Percentiles rank a stretch among this genome's conserved stretches.
These are phyloP conservation scores for Ceratocystiopsis sp. DNA, from an alignment of 2,329 filamentous ascomycete genomes.

Conservation along the genomic window DNA sequence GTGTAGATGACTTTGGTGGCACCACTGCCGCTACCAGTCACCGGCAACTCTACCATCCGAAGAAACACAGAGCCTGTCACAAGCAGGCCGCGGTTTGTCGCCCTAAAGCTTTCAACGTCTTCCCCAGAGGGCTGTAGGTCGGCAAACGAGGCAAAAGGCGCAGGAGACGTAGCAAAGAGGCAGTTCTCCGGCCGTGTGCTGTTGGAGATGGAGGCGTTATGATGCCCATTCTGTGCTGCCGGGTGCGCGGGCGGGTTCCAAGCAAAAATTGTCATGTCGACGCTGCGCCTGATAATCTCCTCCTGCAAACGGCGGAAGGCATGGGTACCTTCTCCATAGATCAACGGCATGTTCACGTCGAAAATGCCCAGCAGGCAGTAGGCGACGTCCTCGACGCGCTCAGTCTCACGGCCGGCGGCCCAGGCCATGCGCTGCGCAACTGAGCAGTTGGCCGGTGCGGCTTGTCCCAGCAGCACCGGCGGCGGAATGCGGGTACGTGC, in stretches of 20 bases:
- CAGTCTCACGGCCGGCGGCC: conserved; percentile 6
- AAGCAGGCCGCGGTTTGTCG: conserved; percentile 5
- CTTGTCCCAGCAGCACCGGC: conserved; percentile 5
- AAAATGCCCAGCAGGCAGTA: conserved; percentile 12
- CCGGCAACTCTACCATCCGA: background rate
- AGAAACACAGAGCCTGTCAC: conserved; percentile 2
- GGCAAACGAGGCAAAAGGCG: background rate
- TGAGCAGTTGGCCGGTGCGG: background rate
- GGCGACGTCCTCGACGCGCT: conserved; percentile 9
- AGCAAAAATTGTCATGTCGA: conserved; percentile 11
- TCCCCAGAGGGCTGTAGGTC: conserved; percentile 3
- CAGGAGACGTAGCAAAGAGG: conserved; percentile 7
- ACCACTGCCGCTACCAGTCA: too few species aligned
- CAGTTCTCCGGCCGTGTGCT: background rate
- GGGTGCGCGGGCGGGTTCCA: conserved; percentile 5
- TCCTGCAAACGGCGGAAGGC: conserved; percentile 10
- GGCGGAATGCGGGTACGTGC: conserved; percentile 11
- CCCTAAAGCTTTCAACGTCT: conserved; percentile 2
- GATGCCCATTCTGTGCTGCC: background rate
- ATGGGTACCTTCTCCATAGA: conserved; percentile 9
- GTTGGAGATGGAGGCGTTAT: background rate
- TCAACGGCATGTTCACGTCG: conserved; percentile 8
- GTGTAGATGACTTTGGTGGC: background rate
- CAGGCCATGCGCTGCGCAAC: conserved; percentile 10
- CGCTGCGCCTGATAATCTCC: conserved; percentile 6